phyloP scores from a whole-genome alignment of 805 yeast species.

The Ogataea naganishii region DNA sequence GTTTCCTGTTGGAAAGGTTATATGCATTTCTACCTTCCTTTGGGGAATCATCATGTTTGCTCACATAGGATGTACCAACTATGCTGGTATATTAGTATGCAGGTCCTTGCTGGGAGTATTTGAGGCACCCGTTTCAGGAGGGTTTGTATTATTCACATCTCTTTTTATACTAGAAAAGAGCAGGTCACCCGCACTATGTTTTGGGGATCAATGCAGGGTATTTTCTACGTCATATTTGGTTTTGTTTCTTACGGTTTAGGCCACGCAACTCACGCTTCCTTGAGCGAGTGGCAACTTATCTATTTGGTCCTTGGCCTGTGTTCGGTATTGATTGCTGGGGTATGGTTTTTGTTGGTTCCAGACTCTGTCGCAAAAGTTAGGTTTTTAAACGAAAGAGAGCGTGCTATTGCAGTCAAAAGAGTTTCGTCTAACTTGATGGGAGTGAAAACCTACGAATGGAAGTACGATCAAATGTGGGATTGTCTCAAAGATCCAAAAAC shows the following conservation, averaged over 20 bases:
- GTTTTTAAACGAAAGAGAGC: constrained; percentile 26
- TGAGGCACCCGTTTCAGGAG: constrained; percentile 27
- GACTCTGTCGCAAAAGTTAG: constrained; percentile 38
- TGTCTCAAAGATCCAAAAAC: constrained; percentile 8
- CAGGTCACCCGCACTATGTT: constrained; percentile 23
- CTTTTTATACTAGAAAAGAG: constrained; percentile 25
- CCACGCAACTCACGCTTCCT: constrained; percentile 14
- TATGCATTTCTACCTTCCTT: constrained; percentile 18
- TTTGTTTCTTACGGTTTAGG: constrained; percentile 23
- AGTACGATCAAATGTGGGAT: constrained; percentile 7
- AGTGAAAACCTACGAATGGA: constrained; percentile 9
- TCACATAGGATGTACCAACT: constrained; percentile 26
- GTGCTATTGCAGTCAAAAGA: constrained; percentile 21
- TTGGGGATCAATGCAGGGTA: constrained; percentile 17
- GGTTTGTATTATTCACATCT: constrained; percentile 21
- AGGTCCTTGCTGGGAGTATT: constrained; percentile 26
- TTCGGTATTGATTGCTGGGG: constrained; percentile 1
- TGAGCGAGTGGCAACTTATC: constrained; percentile 21
- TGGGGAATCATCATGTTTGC: constrained; percentile 28
- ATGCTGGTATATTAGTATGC: constrained; percentile 24
- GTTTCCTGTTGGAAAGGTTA: constrained; percentile 34
- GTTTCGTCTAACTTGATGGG: constrained; percentile 6
- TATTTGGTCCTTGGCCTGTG: constrained; percentile 5
- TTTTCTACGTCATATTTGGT: constrained; percentile 20
- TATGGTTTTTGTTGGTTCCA: constrained; percentile 35